Evolutionary conservation across 768 basidiomycete species (phyloP).

Genomic region (Psilocybe cubensis): DNA sequence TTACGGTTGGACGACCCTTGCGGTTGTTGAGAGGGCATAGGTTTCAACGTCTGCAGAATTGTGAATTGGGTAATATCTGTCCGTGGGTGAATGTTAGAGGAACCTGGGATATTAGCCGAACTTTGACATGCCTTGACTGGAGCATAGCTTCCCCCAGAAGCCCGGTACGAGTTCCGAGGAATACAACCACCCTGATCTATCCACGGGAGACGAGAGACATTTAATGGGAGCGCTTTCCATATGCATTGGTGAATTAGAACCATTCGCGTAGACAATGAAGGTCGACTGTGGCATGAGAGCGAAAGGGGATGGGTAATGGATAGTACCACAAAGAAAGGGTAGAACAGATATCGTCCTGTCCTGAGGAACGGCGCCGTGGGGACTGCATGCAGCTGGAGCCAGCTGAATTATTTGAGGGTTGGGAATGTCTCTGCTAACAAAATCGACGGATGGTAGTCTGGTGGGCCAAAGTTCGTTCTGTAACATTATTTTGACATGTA

Average conservation of each 20-base stretch:
- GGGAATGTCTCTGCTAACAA: constrained; percentile 19
- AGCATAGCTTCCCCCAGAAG: constrained; percentile 54
- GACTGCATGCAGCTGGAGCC: constrained; percentile 15
- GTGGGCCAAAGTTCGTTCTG: constrained; percentile 21
- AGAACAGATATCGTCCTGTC: constrained; percentile 7
- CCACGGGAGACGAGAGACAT: constrained; percentile 26
- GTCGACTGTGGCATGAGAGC: constrained; percentile 44
- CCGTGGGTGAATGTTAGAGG: constrained; percentile 29
- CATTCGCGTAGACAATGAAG: constrained; percentile 49
- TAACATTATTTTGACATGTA: constrained; percentile 27
- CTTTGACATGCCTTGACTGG: constrained; percentile 39
- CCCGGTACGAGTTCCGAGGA: constrained; percentile 50
- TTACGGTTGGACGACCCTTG: constrained; percentile 1
- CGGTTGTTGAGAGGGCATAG: constrained; percentile 4
- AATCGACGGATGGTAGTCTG: constrained; percentile 21
- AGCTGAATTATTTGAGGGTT: constrained; percentile 23
- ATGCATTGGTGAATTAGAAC: constrained; percentile 40
- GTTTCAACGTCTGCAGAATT: constrained; percentile 51
- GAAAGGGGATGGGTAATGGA: constrained; percentile 54
- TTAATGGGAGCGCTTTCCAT: constrained; percentile 39
- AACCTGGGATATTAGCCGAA: not conserved
- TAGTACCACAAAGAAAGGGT: constrained; percentile 21
- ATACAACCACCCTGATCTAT: constrained; percentile 39
- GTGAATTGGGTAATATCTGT: constrained; percentile 58
- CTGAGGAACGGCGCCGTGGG: constrained; percentile 1